Evolutionary conservation across 2,329 filamentous ascomycete species (phyloP), one percentile per base, ranked within the genome.

Genomic region (Verticillium alfalfae): DNA sequence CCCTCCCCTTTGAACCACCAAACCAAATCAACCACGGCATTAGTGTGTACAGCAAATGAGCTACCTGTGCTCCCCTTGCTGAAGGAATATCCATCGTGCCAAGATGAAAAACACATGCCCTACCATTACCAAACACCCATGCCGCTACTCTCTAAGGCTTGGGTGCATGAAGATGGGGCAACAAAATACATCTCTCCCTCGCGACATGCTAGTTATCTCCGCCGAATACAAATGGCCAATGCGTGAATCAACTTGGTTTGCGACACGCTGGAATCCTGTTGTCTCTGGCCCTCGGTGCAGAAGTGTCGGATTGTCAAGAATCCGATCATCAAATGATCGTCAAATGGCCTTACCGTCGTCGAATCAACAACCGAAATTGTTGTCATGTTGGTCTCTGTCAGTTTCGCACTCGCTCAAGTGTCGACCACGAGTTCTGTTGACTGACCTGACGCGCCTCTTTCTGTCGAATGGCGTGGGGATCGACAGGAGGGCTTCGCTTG

Each of bases 51-150:
- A 83, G 79, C 81, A 80, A 52, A 72, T 75, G 80, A 78, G 79
- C 76, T 74, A 68, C 72, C 73, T 70, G 75, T 82, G 80, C 81
- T 79, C 78, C 71, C 74, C 70, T 78, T 81, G 81, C 78, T 83
- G 81, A 84, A 84, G 82, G 81, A 84, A 76, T 66, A 74, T 76
- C 76, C 67, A 75, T 76, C 81, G 81, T 84, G 82, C 82, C 82
- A 78, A 84, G 77, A 84, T 73, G 66, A 70, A 80, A 37, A 68
- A 69, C 69, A 62, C 61, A 58, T 67, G 73, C 79, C 79, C 75
- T 75, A 76, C 75, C 78, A 84, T 84, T 84, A 84, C 82, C 81
- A 84, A 84, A 83, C 81, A 82, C 81, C 78, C 76, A 71, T 73
- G 77, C 71, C 68, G 62, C 63, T 64, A 62, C 59, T 62, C 59